Evolutionary conservation across 805 yeast genomes (phyloP), one percentile per base, ranked within the genome.

Genomic region (Candida maris): DNA sequence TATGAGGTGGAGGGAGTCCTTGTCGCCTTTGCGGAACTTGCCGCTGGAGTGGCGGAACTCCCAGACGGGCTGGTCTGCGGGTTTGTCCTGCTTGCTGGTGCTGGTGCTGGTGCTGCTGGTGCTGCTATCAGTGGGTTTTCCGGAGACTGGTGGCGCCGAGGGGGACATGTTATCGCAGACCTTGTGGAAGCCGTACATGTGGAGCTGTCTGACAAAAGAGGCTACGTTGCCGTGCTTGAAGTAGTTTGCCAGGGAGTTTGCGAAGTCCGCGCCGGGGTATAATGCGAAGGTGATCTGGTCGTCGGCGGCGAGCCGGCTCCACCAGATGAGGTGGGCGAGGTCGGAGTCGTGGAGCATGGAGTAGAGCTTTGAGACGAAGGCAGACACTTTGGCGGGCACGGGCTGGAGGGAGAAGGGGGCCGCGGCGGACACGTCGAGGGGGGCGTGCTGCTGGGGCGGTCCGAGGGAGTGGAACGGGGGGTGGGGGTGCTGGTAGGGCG

Each of bases 171-270:
- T 68, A 41, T 74, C 79, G 42, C 65, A 74, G 5, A 75, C 80
- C 63, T 89, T 88, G 61, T 89, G 96, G 65, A 89, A 88, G 1
- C 96, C 96, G 58, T 88, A 88, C 97, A 89, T 91, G 66, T 91
- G 95, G 30, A 89, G 67, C 62, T 91, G 97, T 31, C 97, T 76
- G 23, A 91, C 96, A 65, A 91, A 91, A 42, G 91, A 80, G 17
- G 95, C 87, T 19, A 89, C 87, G 56, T 91, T 91, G 3, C 95
- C 94, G 64, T 89, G 97, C 58, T 91, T 91, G 69, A 91, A 89
- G 58, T 85, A 88, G 31, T 70, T 69, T n/a, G 83, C 77, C 33
- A 83, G 56, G 1, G 75, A 74, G 26, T 65, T 62, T 8, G 82
- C 76, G 56, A 80, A 80, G 44, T 77, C 82, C 19, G 76, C 67